Evolutionary conservation across 2,329 filamentous ascomycete genomes (phyloP).

Genomic region (Hymenoscyphus scutula): DNA sequence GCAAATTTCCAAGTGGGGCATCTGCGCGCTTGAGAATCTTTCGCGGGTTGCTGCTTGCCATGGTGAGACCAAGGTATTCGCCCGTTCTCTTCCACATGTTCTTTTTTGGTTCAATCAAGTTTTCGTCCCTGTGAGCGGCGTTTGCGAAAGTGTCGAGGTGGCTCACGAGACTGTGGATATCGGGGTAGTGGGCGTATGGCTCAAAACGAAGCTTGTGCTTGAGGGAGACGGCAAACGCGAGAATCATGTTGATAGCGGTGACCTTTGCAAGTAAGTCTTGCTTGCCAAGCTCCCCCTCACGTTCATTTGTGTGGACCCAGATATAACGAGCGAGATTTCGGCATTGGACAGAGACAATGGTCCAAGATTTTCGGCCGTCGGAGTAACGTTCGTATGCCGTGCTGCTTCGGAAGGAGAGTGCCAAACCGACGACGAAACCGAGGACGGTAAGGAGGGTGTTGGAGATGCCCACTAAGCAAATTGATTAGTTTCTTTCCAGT

Average conservation of each 20-base stretch:
- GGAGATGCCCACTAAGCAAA: conserved; percentile 50
- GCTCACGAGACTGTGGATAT: conserved; percentile 65
- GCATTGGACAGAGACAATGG: conserved; percentile 57
- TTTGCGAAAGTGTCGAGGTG: conserved; percentile 75
- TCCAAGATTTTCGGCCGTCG: conserved; percentile 64
- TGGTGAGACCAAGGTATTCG: conserved; percentile 72
- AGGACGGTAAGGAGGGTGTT: conserved; percentile 72
- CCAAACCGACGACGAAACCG: conserved; percentile 78
- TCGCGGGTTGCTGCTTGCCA: conserved; percentile 74
- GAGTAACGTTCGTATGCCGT: conserved; percentile 72
- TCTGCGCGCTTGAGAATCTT: conserved; percentile 72
- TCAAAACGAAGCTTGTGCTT: conserved; percentile 85
- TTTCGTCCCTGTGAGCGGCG: conserved; percentile 46
- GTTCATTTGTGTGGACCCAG: conserved; percentile 73
- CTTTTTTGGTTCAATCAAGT: conserved; percentile 35
- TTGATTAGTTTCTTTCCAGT: conserved; percentile 14
- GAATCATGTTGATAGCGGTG: conserved; percentile 66
- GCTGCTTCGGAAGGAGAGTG: conserved; percentile 73
- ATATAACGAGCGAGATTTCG: conserved; percentile 72
- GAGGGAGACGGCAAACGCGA: conserved; percentile 73
- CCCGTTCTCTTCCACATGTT: conserved; percentile 59
- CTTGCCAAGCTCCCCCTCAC: conserved; percentile 56
- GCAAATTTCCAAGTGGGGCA: conserved; percentile 76
- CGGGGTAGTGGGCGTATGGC: conserved; percentile 73
- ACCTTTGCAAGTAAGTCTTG: conserved; percentile 69